Evolutionary conservation across 2,329 filamentous ascomycete species (phyloP).

Genomic region (Diplodia mutila): DNA sequence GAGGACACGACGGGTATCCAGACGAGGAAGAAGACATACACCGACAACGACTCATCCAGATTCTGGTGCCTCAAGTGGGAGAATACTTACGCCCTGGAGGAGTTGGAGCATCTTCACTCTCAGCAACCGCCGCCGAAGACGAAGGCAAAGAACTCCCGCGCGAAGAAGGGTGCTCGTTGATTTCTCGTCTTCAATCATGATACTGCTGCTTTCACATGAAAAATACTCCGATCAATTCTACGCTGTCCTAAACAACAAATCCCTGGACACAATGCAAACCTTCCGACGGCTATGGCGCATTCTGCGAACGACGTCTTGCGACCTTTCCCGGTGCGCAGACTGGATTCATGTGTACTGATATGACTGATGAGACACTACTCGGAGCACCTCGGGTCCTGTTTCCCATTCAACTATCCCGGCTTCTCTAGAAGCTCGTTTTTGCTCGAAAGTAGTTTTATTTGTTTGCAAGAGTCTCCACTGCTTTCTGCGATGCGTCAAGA

Average conservation of each 20-base stretch:
- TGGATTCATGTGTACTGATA: background rate
- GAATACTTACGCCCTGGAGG: conserved; percentile 63
- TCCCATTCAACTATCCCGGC: background rate
- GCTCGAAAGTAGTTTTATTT: background rate
- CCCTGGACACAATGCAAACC: background rate
- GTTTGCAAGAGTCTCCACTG: background rate
- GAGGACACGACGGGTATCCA: conserved; percentile 60
- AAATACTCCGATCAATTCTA: background rate
- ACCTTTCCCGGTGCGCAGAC: background rate
- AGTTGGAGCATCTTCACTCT: conserved; percentile 63
- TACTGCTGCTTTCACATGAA: background rate
- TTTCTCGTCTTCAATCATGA: background rate
- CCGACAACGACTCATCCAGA: conserved; percentile 56
- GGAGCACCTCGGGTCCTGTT: background rate
- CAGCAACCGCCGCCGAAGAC: conserved; percentile 59
- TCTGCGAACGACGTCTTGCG: background rate
- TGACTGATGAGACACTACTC: conserved; percentile 4
- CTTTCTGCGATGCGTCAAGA: background rate
- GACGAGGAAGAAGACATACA: conserved; percentile 65
- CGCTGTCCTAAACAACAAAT: no score
- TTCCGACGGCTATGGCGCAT: background rate
- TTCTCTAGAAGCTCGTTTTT: background rate
- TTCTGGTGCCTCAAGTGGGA: conserved; percentile 68
- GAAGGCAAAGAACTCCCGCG: conserved; percentile 27
- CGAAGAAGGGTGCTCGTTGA: conserved; percentile 11